phyloP scores from a whole-genome alignment of 164 flowering plant species.

The Sedum album region DNA sequence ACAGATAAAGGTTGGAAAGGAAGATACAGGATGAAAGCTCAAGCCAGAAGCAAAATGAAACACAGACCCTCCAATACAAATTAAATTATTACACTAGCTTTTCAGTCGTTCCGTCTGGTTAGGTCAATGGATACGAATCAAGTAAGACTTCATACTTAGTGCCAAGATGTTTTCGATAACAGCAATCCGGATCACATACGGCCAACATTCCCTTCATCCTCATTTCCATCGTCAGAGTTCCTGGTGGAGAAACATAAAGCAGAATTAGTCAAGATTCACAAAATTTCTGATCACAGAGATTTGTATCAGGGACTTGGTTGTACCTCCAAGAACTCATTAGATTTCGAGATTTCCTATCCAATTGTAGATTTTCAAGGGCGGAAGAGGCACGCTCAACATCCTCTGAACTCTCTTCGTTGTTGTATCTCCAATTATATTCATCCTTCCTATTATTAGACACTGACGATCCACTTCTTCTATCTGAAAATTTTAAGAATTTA shows the following conservation, averaged over 20 bases:
- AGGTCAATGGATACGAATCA: neutral
- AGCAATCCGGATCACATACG: neutral
- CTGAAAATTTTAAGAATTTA: neutral
- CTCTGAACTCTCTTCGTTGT: neutral
- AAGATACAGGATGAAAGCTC: neutral
- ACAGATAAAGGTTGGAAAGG: neutral
- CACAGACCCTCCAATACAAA: neutral
- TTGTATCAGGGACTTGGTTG: neutral
- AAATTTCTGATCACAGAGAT: neutral
- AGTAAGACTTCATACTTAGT: neutral
- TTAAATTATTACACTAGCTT: neutral
- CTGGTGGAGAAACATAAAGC: neutral
- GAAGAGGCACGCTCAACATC: neutral
- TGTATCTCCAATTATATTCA: neutral
- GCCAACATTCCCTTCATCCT: neutral
- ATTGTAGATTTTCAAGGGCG: neutral
- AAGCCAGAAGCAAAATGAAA: neutral
- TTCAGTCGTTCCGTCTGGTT: neutral
- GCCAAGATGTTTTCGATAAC: neutral
- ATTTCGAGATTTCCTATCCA: neutral
- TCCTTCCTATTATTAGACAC: neutral
- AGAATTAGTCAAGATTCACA: neutral
- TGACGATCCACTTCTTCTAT: neutral
- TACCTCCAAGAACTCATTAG: neutral
- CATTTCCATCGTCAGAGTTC: neutral